These are phyloP conservation scores for sweet orange (Citrus sinensis) DNA, from an alignment of 345 rosid species.

Conservation along the genomic window DVS_A1.0 CM039163.1:171001-171500, in stretches of 20 bases:
- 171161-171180: conserved; percentile 55
- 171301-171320: conserved; percentile 37
- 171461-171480: conserved; percentile 12
- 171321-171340: conserved; percentile 54
- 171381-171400: conserved; percentile 32
- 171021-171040: no score
- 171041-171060: background rate
- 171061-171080: conserved; percentile 20
- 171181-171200: conserved; percentile 52
- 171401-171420: conserved; percentile 32
- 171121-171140: conserved; percentile 67
- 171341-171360: conserved; percentile 65
- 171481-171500: conserved; percentile 3
- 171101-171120: conserved; percentile 58
- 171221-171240: conserved; percentile 54
- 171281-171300: background rate
- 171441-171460: conserved; percentile 28
- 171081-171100: conserved; percentile 61
- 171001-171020: no score
- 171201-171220: conserved; percentile 54
- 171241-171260: background rate
- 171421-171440: conserved; percentile 31
- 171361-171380: conserved; percentile 64
- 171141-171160: conserved; percentile 66
- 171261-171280: background rate